Conservation (phyloP, 139 green algal species). For the Tetradesmus lagerheimii region DNA sequence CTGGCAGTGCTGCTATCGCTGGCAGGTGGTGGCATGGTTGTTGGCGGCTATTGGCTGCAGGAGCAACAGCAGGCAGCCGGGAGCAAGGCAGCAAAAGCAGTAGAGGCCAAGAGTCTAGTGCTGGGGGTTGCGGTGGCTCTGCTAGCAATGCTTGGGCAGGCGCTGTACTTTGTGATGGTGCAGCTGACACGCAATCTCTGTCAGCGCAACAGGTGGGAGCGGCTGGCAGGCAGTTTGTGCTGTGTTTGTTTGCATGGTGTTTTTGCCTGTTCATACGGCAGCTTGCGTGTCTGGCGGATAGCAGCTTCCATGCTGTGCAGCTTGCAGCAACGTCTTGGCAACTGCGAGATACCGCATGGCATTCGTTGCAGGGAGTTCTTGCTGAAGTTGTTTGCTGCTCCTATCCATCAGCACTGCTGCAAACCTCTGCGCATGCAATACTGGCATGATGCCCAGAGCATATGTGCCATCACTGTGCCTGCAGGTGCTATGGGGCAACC, state of each 20-base stretch:
- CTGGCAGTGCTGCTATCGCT: neutral
- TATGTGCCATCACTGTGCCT: neutral
- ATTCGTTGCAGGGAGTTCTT: neutral
- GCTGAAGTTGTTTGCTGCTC: neutral
- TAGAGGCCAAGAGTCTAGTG: neutral
- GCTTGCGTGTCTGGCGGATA: too few species aligned
- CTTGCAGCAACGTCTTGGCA: neutral
- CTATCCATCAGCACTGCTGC: too few species aligned
- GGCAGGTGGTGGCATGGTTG: neutral
- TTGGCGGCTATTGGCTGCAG: neutral
- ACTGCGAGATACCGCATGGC: neutral
- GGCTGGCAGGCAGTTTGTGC: neutral
- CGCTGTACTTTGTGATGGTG: neutral
- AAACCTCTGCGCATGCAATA: too few species aligned
- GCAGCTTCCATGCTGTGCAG: too few species aligned
- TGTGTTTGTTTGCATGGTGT: too few species aligned
- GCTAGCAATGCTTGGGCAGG: neutral
- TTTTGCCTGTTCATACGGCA: too few species aligned
- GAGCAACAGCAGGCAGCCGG: neutral
- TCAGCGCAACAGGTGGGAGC: neutral
- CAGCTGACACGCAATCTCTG: neutral
- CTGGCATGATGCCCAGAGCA: too few species aligned
- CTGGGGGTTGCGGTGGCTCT: neutral
- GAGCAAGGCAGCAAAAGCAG: neutral
- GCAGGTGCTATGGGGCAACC: constrained; percentile 5